These are phyloP conservation scores for Solanum paucissectum DNA, from an alignment of 257 asterid genomes.

Conservation along the genomic window DNA sequence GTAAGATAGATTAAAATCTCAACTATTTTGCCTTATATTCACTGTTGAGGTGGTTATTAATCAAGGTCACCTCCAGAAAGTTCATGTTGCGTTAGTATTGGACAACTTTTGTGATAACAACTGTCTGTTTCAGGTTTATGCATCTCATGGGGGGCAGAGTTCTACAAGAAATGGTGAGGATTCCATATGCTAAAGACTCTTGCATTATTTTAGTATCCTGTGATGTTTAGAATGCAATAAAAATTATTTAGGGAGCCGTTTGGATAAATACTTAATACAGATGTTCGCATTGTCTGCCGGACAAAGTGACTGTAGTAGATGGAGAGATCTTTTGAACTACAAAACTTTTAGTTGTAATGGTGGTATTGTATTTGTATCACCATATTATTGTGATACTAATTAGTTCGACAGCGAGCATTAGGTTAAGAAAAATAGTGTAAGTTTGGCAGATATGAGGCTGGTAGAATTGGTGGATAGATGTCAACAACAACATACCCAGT, in stretches of 20 bases:
- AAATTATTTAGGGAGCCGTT: not conserved
- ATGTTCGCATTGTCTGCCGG: not conserved
- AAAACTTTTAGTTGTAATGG: not conserved
- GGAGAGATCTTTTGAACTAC: not conserved
- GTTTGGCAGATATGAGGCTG: not conserved
- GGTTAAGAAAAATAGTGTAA: not conserved
- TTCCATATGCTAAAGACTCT: not conserved
- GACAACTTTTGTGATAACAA: not conserved
- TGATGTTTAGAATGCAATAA: not conserved
- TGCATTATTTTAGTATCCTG: not conserved
- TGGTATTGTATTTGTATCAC: not conserved
- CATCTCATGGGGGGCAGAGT: conserved; percentile 64
- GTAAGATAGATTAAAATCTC: conserved; percentile 43
- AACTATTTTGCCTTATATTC: not conserved
- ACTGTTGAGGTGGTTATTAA: not conserved
- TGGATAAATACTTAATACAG: not conserved
- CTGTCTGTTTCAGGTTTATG: conserved; percentile 51
- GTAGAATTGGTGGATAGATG: not conserved
- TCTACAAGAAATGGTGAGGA: conserved; percentile 60
- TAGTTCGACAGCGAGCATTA: not conserved
- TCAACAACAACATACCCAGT: not conserved
- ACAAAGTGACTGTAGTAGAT: not conserved
- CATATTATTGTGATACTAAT: not conserved
- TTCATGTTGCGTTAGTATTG: not conserved
- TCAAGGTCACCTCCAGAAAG: not conserved